Evolutionary conservation across 257 asterid species (phyloP).

Genomic region (Solanum gandarillasii): DNA sequence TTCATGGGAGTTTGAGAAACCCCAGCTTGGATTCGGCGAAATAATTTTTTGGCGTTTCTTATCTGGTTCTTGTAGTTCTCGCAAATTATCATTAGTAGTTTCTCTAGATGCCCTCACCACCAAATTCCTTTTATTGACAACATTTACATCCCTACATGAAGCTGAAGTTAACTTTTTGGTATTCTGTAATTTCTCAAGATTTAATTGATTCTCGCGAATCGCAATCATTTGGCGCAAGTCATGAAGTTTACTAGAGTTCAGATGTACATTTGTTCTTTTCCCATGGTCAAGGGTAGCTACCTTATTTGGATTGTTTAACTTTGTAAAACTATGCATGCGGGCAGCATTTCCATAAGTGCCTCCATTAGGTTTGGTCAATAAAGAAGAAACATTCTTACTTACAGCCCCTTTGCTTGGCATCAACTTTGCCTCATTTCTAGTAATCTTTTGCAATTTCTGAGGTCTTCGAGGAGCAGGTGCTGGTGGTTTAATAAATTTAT

Average conservation of each 20-base stretch:
- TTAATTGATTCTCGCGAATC: conserved; percentile 27
- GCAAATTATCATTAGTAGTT: conserved; percentile 6
- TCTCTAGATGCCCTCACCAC: conserved; percentile 1
- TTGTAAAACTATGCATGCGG: conserved; percentile 4
- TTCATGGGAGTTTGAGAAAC: not conserved
- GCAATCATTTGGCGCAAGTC: conserved; percentile 34
- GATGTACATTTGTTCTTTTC: conserved; percentile 3
- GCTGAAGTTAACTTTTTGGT: conserved; percentile 6
- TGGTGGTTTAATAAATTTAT: conserved; percentile 15
- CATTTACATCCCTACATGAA: not conserved
- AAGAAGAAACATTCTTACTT: conserved; percentile 13
- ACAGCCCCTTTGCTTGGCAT: conserved; percentile 2
- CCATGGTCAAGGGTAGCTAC: conserved; percentile 7
- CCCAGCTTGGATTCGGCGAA: not conserved
- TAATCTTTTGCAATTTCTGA: conserved; percentile 6
- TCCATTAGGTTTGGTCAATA: conserved; percentile 10
- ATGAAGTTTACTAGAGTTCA: conserved; percentile 18
- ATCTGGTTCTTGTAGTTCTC: conserved; percentile 10
- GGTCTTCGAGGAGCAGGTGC: conserved; percentile 12
- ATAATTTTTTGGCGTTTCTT: conserved; percentile 28
- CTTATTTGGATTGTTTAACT: conserved; percentile 1
- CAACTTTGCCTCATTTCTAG: conserved; percentile 3
- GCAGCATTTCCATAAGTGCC: conserved; percentile 11
- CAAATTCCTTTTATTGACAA: not conserved
- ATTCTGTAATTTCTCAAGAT: conserved; percentile 21